These are phyloP conservation scores for Trichosporon sp. DNA, from an alignment of 1,284 basidiomycete genomes.

Conservation along the genomic window DNA sequence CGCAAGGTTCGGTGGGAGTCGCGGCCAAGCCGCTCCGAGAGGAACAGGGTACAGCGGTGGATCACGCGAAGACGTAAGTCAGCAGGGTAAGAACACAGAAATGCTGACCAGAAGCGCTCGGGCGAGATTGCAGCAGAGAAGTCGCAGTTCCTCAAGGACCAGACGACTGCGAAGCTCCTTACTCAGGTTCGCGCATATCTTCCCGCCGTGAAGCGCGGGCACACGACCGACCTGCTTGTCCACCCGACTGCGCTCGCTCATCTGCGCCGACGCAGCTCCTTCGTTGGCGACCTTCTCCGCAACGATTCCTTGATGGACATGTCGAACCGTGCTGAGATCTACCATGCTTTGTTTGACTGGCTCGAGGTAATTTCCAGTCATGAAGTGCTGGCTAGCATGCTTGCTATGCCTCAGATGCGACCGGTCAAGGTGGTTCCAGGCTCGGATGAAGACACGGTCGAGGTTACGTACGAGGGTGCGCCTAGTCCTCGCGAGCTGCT, in stretches of 20 bases:
- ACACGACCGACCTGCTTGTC: constrained; percentile 76
- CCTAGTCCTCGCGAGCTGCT: constrained; percentile 80
- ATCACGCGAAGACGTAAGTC: constrained; percentile 68
- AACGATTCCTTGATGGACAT: constrained; percentile 89
- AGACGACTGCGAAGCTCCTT: constrained; percentile 62
- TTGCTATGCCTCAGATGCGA: constrained; percentile 92
- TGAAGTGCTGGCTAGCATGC: constrained; percentile 83
- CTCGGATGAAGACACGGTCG: constrained; percentile 10
- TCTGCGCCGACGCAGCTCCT: constrained; percentile 78
- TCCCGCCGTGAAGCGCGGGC: constrained; percentile 65
- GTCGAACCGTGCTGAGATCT: constrained; percentile 77
- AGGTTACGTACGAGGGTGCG: constrained; percentile 76
- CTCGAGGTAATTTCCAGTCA: constrained; percentile 86
- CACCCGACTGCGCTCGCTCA: constrained; percentile 84
- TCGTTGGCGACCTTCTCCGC: constrained; percentile 71
- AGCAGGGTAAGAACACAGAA: no score
- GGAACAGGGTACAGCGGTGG: constrained; percentile 80
- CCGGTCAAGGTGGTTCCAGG: constrained; percentile 14
- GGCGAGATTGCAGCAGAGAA: constrained; percentile 69
- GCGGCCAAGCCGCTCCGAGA: constrained; percentile 54
- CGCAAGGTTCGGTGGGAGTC: background rate
- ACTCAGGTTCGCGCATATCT: constrained; percentile 67
- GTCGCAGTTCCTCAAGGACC: constrained; percentile 65
- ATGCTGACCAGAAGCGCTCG: constrained; percentile 54
- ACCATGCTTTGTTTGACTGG: constrained; percentile 83